Evolutionary conservation across 352 stramenopile species (phyloP), one percentile per base, ranked within the genome.

Genomic region (Pythium sp.): DNA sequence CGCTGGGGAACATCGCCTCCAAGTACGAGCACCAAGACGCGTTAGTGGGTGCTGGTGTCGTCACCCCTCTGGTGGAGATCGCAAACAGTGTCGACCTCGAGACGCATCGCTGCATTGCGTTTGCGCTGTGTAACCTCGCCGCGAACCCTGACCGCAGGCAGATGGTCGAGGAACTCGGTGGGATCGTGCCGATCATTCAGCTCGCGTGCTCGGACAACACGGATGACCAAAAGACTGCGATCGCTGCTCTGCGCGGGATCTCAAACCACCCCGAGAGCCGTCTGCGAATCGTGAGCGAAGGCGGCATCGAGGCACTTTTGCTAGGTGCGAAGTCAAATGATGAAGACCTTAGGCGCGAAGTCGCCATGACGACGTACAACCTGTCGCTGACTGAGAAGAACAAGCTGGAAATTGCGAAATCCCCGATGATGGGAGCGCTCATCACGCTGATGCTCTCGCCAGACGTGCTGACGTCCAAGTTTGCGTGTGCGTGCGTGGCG

Each of bases 21-120:
- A 90, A 83, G 46, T 66, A 69, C 4, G 76, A 87, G 53, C 87
- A 93, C 66, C 87, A 96, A 43, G 84, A 94, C 15, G 81, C 91
- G 34, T 61, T 98, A 12, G 81, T 98, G 41, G 69, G 84, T 8
- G 89, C 83, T 24, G 94, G 94, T 5, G 95, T 94, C 0, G 73
- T 99, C 14, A 77, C 85, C n/a, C 92, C 94, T 11, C 79, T 99
- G 14, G 90, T 99, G n/a, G 93, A 94, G 28, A 86, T 98, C n/a
- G 81, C 91, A 18, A 97, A 96, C 68, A 81, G 77, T 9, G 84
- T 94, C 5, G 93, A 99, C 72, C 60, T 97, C 8, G 97, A 99
- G 79, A 98, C 96, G 0, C 93, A 98, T 72, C 86, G 96, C 8
- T 98, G 92, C 67, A 99, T 99, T 67, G 93, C 95, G 18, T 98